Evolutionary conservation across 352 stramenopile species (phyloP), one percentile per base, ranked within the genome.

Genomic region (Phytopythium vexans): DNA sequence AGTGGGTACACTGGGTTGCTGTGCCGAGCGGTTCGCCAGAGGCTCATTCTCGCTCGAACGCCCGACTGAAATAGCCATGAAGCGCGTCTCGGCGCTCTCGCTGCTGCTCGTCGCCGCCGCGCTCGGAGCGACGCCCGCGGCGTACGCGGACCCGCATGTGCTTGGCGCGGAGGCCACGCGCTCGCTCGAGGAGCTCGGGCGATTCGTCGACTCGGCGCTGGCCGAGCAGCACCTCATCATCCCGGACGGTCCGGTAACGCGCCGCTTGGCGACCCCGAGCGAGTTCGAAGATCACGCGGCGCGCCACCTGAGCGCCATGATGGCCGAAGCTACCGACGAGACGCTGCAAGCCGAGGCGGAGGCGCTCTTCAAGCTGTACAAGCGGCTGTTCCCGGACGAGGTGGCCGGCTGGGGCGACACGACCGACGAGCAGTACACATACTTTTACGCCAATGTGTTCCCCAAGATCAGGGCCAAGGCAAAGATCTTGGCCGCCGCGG

Each of bases 281-380:
- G 21, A 27, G 21, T 27, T 27, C 21, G 70, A 81, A 35, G 68
- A 64, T 11, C 64, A 78, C 51, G 58, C 64, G 32, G 73, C 68
- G 53, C 74, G 74, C 4, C 75, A 78, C 36, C 54, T 89, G 14
- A 59, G 63, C 43, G 49, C 59, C 35, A 8, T 37, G 46, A 44
- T 50, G 5, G 52, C 53, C 8, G 59, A 56, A 8, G 57, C 40
- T 10, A 50, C 77, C 56, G 49, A 74, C 21, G 51, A 59, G 39
- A 55, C 62, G 39, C 62, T 74, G 51, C 64, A 51, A 12, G 41
- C 62, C 34, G 74, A 90, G 54, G 73, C 68, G 11, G 54, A 70
- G 40, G 52, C 77, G 34, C 55, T 90, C 7, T 90, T 87, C 59
- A 77, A 84, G 48, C 60, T 90, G 36, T 90, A 86, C 69, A 74